Evolutionary conservation across 495 filamentous ascomycete species (phyloP).

Genomic region (Neurospora discreta): DNA sequence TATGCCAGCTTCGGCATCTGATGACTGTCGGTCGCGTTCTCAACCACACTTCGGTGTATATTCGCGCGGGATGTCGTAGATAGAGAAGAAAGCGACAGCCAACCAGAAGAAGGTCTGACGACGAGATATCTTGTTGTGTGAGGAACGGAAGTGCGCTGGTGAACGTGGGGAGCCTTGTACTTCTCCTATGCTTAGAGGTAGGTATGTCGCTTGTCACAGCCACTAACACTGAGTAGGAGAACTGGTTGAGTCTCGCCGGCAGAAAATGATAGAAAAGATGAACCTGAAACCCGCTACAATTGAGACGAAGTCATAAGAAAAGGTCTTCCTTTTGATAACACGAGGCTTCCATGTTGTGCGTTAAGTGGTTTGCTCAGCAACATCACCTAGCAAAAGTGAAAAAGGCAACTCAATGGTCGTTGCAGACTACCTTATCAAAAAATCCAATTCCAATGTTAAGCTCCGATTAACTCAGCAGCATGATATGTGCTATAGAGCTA

Average conservation of each 20-base stretch:
- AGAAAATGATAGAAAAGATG: background rate
- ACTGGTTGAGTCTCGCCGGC: background rate
- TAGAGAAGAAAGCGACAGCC: background rate
- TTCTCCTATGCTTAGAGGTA: background rate
- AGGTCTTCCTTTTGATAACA: background rate
- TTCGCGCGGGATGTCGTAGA: background rate
- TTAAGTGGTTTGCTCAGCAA: background rate
- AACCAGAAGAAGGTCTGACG: background rate
- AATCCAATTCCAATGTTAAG: background rate
- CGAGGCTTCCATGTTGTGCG: too few relatives aligned
- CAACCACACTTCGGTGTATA: background rate
- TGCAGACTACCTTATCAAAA: background rate
- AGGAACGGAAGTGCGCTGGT: background rate
- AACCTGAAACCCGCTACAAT: background rate
- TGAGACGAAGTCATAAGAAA: background rate
- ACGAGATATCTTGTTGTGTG: background rate
- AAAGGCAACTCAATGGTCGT: background rate
- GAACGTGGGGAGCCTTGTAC: background rate
- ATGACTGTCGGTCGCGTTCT: background rate
- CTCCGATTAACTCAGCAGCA: background rate
- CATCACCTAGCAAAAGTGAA: background rate
- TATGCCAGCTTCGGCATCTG: background rate
- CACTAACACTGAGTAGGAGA: background rate
- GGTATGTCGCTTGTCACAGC: background rate
- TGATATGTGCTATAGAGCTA: background rate